These are phyloP conservation scores for Phytophthora idaei DNA, from an alignment of 352 stramenopile species.

Conservation along the genomic window DNA sequence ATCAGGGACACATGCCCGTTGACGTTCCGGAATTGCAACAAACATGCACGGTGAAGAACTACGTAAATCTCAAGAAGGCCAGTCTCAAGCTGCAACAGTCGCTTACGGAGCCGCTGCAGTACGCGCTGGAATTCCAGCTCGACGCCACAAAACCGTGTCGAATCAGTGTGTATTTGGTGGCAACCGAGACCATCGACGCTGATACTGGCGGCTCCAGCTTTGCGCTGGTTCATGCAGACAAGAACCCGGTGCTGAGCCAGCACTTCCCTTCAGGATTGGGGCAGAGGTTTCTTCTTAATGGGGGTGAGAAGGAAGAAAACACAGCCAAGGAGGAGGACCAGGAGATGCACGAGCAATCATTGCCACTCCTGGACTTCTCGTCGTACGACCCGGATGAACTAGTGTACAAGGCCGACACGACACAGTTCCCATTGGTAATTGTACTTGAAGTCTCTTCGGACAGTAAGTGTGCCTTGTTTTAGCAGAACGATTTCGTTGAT, in stretches of 20 bases:
- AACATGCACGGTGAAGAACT: slow-evolving; percentile 82
- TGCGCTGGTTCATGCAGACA: slow-evolving; percentile 51
- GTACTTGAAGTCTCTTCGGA: slow-evolving; percentile 61
- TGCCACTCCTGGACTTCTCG: slow-evolving; percentile 50
- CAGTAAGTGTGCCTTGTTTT: slow-evolving; percentile 32
- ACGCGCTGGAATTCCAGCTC: slow-evolving; percentile 75
- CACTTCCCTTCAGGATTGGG: slow-evolving; percentile 57
- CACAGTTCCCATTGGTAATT: slow-evolving; percentile 71
- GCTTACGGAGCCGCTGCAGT: slow-evolving; percentile 25
- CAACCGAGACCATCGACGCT: slow-evolving; percentile 68
- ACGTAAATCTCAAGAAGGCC: slow-evolving; percentile 86
- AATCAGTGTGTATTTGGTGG: slow-evolving; percentile 70
- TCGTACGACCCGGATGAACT: slow-evolving; percentile 47
- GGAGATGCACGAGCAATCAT: slow-evolving; percentile 15
- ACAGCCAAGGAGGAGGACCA: slow-evolving; percentile 6
- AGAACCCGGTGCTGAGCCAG: slow-evolving; percentile 41
- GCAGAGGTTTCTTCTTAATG: slow-evolving; percentile 56
- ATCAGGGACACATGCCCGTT: slow-evolving; percentile 53
- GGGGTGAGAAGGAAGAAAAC: slow-evolving; percentile 10
- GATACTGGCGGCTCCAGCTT: slow-evolving; percentile 70
- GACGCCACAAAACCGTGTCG: slow-evolving; percentile 78
- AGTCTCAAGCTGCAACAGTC: slow-evolving; percentile 62
- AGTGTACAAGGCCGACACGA: slow-evolving; percentile 46
- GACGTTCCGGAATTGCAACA: slow-evolving; percentile 85
- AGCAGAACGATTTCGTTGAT: slow-evolving; percentile 1